These are phyloP conservation scores for Quercus cerris DNA, from an alignment of 306 rosid genomes.

Conservation along the genomic window DNA sequence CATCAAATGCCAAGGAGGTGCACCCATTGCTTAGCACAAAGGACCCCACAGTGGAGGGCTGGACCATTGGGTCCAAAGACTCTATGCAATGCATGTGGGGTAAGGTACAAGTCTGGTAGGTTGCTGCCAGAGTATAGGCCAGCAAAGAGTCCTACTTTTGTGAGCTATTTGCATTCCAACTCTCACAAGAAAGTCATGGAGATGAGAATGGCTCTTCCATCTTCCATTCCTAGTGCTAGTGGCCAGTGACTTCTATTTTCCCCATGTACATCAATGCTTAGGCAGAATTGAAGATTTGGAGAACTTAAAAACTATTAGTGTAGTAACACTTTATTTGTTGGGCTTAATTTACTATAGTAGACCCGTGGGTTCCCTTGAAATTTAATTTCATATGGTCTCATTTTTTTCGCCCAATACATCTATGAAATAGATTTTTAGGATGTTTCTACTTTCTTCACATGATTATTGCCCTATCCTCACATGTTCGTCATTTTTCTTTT, in stretches of 20 bases:
- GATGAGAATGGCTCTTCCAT: slow-evolving; percentile 52
- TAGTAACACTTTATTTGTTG: neutral
- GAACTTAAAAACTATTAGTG: neutral
- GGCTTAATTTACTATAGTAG: neutral
- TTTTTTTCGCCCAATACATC: neutral
- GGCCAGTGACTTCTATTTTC: slow-evolving; percentile 19
- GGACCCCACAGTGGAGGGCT: slow-evolving; percentile 82
- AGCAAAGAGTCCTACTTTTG: slow-evolving; percentile 71
- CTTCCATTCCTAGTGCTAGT: slow-evolving; percentile 30
- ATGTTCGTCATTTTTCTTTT: neutral
- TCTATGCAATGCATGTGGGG: slow-evolving; percentile 76
- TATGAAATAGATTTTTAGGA: neutral
- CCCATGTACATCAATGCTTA: slow-evolving; percentile 31
- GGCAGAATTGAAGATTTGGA: slow-evolving; percentile 23
- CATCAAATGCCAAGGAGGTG: slow-evolving; percentile 48
- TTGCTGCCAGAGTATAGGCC: slow-evolving; percentile 69
- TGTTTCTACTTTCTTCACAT: neutral
- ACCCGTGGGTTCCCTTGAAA: neutral
- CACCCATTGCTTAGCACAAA: slow-evolving; percentile 58
- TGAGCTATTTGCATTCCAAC: slow-evolving; percentile 62
- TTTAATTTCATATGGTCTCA: neutral
- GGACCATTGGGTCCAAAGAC: slow-evolving; percentile 78
- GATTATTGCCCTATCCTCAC: neutral
- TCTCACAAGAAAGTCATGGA: slow-evolving; percentile 79
- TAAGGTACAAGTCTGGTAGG: slow-evolving; percentile 67